Base-by-base conservation (phyloP, 495 filamentous ascomycete genomes). In the Penicillium chermesinum region DNA sequence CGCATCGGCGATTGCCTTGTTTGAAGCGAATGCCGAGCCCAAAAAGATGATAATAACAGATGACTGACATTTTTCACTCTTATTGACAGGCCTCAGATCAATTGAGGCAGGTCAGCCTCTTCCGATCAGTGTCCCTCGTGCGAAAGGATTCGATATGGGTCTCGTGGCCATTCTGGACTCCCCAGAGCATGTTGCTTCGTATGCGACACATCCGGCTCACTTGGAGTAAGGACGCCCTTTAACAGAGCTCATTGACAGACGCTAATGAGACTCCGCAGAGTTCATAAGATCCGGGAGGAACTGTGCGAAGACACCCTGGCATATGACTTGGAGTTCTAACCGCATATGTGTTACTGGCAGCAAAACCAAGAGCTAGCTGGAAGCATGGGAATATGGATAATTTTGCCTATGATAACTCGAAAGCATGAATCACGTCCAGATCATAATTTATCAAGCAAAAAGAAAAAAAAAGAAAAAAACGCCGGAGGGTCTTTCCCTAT, bases 301-400 rank as follows among this genome's bases (percentile, higher is more conserved):
- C 46, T 73, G 27, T 72, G 67, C 48, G 70, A 72, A 9, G 70
- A 72, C 57, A 66, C 70, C 4, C 57, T 73, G 60, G 70, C 67
- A 8, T 73, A 70, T 66, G 70, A 73, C 53, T 43, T 73, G 49
- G 66, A 70, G 54, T 73, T 73, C 43, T 64, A 53, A 43, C 41
- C 38, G 3, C 25, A n/a, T n/a, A n/a, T n/a, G 7, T 39, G 7
- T 12, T 2, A 10, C 12, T 39, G 7, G 15, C 35, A 37, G 19
- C 8, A 39, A 17, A 22, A 41, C 39, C 17, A 13, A 12, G 39
- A 21, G 3, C 17, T 22, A 12, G 4, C 8, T 30, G 25, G 10
- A 30, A 30, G 25, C 25, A 30, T 30, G 5, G 4, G 5, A 10
- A 30, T 4, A 30, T 30, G 4, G 25, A 30, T 30, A 30, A 30